Percentiles rank a stretch among this genome's conserved stretches.
Conservation (phyloP, 1,284 basidiomycete species). For the Apiotrichum porosum region DNA sequence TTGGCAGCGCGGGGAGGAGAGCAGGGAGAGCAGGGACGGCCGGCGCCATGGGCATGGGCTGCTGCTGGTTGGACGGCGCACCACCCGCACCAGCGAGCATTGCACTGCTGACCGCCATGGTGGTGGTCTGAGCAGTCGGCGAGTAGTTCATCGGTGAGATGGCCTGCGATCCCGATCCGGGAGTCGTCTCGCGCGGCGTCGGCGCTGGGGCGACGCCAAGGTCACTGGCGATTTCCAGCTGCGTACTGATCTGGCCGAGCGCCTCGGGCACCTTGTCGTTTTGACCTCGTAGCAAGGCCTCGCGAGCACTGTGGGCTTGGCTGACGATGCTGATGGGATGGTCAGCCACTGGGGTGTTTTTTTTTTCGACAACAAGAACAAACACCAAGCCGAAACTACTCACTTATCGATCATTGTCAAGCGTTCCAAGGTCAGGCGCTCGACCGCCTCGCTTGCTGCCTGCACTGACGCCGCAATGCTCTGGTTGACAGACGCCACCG, state of each 20-base stretch:
- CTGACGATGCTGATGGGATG: conserved; percentile 33
- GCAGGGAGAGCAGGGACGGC: not conserved
- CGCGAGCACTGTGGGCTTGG: conserved; percentile 36
- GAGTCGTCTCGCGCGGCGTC: conserved; percentile 30
- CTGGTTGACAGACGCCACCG: conserved; percentile 4
- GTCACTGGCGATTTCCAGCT: conserved; percentile 41
- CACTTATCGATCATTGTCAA: conserved; percentile 39
- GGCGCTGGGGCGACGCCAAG: conserved; percentile 33
- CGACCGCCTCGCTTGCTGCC: not conserved
- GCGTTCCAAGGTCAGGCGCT: conserved; percentile 15
- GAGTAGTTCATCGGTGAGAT: conserved; percentile 30
- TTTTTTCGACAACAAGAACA: no score
- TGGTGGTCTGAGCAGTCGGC: conserved; percentile 10
- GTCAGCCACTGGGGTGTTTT: no score
- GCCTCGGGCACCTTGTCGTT: conserved; percentile 34
- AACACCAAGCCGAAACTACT: no score
- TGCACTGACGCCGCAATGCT: not conserved
- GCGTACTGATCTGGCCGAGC: conserved; percentile 35
- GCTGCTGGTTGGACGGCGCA: not conserved
- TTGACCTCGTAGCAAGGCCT: conserved; percentile 36
- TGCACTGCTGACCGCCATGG: not conserved
- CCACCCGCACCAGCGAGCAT: not conserved
- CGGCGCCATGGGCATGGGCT: not conserved
- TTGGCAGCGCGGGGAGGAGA: conserved; percentile 32
- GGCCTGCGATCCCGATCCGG: conserved; percentile 20